Conservation (phyloP, 202 grass and related monocot genomes). For the Setaria italica region DNA sequence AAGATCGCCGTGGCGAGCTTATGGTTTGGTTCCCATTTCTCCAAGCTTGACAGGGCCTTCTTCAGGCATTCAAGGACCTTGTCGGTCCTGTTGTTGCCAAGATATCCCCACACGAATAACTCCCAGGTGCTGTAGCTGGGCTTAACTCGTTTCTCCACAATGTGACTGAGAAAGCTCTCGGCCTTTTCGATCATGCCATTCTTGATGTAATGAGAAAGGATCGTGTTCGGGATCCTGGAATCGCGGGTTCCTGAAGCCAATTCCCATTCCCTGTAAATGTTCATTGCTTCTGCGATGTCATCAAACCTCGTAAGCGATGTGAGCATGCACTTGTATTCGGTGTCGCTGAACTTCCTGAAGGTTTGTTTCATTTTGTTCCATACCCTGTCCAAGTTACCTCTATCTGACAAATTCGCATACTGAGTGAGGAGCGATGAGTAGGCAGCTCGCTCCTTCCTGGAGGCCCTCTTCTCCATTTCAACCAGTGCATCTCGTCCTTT, state of each 20-base stretch:
- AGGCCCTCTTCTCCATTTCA: slow-evolving; percentile 80
- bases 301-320: slow-evolving; percentile 71
- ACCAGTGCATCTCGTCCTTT: slow-evolving; percentile 60
- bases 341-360: slow-evolving; percentile 76
- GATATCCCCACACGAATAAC: slow-evolving; percentile 67
- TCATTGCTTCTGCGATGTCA: slow-evolving; percentile 60
- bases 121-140: slow-evolving; percentile 87
- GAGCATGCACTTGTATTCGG: slow-evolving; percentile 81
- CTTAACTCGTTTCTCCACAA: slow-evolving; percentile 58
- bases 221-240: slow-evolving; percentile 70
- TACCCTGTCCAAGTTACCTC: slow-evolving; percentile 74
- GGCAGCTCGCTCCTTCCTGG: slow-evolving; percentile 53
- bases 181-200: slow-evolving; percentile 64
- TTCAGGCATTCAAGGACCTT: slow-evolving; percentile 67
- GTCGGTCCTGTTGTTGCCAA: slow-evolving; percentile 48
- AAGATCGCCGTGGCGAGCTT: slow-evolving; percentile 53
- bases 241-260: slow-evolving; percentile 57
- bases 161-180: slow-evolving; percentile 52
- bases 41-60: slow-evolving; percentile 66
- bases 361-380: slow-evolving; percentile 67
- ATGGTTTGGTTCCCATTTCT: slow-evolving; percentile 78
- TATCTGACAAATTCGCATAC: slow-evolving; percentile 64
- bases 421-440: slow-evolving; percentile 77
- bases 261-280: slow-evolving; percentile 67
- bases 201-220: slow-evolving; percentile 77